Base-by-base conservation (phyloP, 2,329 filamentous ascomycete species). In the Trichoderma aggressivum region DNA sequence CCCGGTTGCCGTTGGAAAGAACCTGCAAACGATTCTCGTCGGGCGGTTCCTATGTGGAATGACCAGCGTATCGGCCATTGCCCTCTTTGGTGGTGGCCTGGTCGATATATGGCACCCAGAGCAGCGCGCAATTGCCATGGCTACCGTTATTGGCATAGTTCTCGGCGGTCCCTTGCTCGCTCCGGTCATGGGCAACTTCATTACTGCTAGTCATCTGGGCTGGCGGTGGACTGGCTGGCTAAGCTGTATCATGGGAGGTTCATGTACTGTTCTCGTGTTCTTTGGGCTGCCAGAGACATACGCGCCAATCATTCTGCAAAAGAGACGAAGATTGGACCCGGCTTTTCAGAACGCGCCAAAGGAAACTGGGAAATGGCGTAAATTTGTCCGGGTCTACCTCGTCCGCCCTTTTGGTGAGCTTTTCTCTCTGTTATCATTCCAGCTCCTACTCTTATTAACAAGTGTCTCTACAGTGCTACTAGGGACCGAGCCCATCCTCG, bases 121-220 rank as follows among this genome's bases (percentile, higher is more conserved):
- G 12, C 68, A 70, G 32, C 68, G 68, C 6, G 68, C 68, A 55
- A 70, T 70, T 26, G 68, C 60, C 59, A 70, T 70, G 68, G 47
- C 68, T 18, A 56, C 50, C 5, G 47, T 56, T 24, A 64, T 70
- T n/a, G 68, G 68, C 47, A 70, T 70, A 26, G 68, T 70, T 39
- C 47, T 70, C 14, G 60, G 68, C 26, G 68, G 68, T 1, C 68
- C 68, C 6, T 47, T 70, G 32, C 59, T 70, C 2, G 68, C 68
- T 18, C 68, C 68, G 11, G 68, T 70, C n/a, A 70, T 70, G 59
- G 68, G 68, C 2, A 70, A 47, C 24, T 70, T 70, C 12, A 63
- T 70, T 3, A 70, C 68, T 21, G 68, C 47, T 5, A 70, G 68
- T n/a, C 68, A 70, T 16, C 26, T 70, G 2, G 68, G 68, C 10